Base-by-base conservation (phyloP, 2,329 filamentous ascomycete species). In the Anthostomella pinea region DNA sequence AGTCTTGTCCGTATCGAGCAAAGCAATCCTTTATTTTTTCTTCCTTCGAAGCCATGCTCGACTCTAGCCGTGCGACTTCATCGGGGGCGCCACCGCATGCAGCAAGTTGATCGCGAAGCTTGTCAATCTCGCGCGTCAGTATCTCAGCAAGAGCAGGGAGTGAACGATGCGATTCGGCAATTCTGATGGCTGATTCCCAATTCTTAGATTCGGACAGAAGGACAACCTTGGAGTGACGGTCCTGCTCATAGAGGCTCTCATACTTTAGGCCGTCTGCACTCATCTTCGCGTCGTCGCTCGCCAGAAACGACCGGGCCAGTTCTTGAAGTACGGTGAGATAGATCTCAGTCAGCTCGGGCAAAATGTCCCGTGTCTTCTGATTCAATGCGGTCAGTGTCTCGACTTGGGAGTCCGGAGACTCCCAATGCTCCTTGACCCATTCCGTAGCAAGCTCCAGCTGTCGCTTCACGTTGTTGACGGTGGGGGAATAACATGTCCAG, bases 401-500 rank as follows among this genome's bases (percentile, higher is more conserved):
- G 11, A n/a, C n/a, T n/a, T n/a, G n/a, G n/a, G n/a, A n/a, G n/a
- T 60, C 48, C 18, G 56, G 36, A 11, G 49, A 45, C 8, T 52
- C 39, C 21, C 66, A 67, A 45, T 72, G 64, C 33, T 72, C 65
- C 30, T 70, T 67, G 3, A 76, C 64, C 76, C 75, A 79, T 39
- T 72, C 68, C 17, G 72, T 67, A 24, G 70, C 71, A 13, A 83
- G 68, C 45, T 81, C 75, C 16, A 77, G 66, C 11, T 82, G 68
- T 13, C 78, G 76, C 53, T 78, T 77, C 9, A 72, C 53, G 43
- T 81, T 82, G 57, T 81, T 81, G 33, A 79, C 74, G 37, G 81
- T 68, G 45, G 72, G 78, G 27, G 67, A 62, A 48, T 76, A 79
- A 11, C 87, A 89, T 0, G 90, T 96, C 93, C 93, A 98, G 28